phyloP scores from a whole-genome alignment of 768 basidiomycete species.

The Pleurotus giganteus region DNA sequence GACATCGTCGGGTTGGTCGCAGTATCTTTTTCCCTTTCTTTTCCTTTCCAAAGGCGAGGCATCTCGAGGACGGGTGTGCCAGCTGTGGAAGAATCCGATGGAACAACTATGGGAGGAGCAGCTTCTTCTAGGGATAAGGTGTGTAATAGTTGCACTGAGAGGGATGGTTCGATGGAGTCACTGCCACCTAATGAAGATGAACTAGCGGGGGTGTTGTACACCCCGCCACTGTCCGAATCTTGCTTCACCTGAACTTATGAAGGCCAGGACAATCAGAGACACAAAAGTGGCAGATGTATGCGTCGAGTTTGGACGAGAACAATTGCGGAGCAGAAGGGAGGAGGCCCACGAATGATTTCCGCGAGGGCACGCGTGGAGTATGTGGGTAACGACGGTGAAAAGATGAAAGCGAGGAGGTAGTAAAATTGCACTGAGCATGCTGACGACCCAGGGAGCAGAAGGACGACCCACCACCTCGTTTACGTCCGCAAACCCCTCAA shows the following conservation, averaged over 20 bases:
- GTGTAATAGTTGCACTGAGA: slow-evolving; percentile 1
- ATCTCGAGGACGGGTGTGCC: not conserved
- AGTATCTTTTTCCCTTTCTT: not conserved
- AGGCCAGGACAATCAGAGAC: too few species aligned
- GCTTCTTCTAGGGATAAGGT: not conserved
- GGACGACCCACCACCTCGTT: too few species aligned
- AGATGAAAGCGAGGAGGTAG: too few species aligned
- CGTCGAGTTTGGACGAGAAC: not conserved
- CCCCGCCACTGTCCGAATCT: not conserved
- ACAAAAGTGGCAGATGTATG: not conserved
- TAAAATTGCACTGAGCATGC: too few species aligned
- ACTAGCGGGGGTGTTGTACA: not conserved
- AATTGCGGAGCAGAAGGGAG: too few species aligned
- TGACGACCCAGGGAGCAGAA: too few species aligned
- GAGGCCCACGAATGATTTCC: not conserved
- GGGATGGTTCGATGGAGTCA: slow-evolving; percentile 1
- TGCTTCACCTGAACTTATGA: not conserved
- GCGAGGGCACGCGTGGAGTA: not conserved
- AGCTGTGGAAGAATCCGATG: not conserved
- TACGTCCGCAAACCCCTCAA: too few species aligned
- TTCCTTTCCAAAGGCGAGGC: not conserved
- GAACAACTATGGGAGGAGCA: not conserved
- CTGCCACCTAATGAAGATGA: slow-evolving; percentile 5
- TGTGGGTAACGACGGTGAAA: too few species aligned
- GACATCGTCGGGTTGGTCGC: not conserved